These are phyloP conservation scores for Trichoderma sp. DNA, from an alignment of 2,329 filamentous ascomycete species.

Conservation along the genomic window DNA sequence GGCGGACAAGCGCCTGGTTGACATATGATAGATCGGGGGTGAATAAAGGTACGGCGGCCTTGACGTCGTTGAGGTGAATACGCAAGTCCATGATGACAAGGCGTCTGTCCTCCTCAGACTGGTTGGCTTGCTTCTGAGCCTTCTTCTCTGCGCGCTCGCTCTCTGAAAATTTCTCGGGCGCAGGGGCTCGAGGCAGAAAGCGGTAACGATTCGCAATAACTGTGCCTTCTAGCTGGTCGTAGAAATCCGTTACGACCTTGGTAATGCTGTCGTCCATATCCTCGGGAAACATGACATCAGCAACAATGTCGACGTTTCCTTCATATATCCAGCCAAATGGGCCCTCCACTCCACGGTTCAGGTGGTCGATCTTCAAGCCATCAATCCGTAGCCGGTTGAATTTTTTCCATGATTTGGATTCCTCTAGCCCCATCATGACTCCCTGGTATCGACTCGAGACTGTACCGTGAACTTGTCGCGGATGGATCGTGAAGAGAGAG, in stretches of 20 bases:
- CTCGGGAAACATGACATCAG: conserved; percentile 90
- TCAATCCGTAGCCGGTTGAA: conserved; percentile 92
- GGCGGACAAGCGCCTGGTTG: conserved; percentile 91
- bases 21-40: conserved; percentile 90
- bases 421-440: conserved; percentile 58
- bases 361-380: conserved; percentile 89
- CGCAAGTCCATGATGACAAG: conserved; percentile 92
- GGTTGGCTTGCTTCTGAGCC: conserved; percentile 15
- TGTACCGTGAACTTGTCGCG: conserved; percentile 82
- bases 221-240: conserved; percentile 91
- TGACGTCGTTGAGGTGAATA: conserved; percentile 94
- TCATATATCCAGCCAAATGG: conserved; percentile 98
- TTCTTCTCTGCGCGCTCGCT: conserved; percentile 26
- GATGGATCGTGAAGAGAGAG: conserved; percentile 95
- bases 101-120: conserved; percentile 63
- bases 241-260: conserved; percentile 96
- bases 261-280: conserved; percentile 86
- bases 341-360: conserved; percentile 89
- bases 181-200: conserved; percentile 52
- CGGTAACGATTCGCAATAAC: conserved; percentile 75
- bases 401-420: conserved; percentile 85
- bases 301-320: conserved; percentile 93
- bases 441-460: conserved; percentile 61
- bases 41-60: conserved; percentile 89
- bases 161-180: conserved; percentile 37